phyloP scores from a whole-genome alignment of 768 basidiomycete species.

The Pulveroboletus ravenelii region DNA sequence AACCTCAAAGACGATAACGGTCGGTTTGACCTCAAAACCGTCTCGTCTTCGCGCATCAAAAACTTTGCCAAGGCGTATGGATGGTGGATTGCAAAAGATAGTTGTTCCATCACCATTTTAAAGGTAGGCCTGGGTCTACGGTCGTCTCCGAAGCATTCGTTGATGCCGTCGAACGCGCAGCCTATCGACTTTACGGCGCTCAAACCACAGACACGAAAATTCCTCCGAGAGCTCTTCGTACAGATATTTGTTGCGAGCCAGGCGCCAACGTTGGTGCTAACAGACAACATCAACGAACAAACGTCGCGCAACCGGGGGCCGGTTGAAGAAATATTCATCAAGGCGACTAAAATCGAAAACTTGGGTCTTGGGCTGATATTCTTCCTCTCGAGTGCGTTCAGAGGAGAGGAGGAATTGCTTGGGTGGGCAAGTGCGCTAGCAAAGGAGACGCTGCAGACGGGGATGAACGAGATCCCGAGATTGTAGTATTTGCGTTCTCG shows the following conservation, averaged over 20 bases:
- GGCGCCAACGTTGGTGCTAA: slow-evolving; percentile 59
- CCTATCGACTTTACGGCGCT: slow-evolving; percentile 82
- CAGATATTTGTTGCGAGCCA: slow-evolving; percentile 75
- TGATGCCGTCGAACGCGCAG: slow-evolving; percentile 35
- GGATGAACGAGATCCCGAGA: slow-evolving; percentile 50
- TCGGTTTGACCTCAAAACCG: slow-evolving; percentile 42
- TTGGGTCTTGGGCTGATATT: slow-evolving; percentile 74
- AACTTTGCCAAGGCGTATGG: slow-evolving; percentile 85
- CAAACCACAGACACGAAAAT: slow-evolving; percentile 56
- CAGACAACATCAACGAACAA: slow-evolving; percentile 31
- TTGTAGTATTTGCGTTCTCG: slow-evolving; percentile 5
- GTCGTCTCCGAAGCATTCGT: background rate
- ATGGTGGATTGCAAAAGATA: slow-evolving; percentile 91
- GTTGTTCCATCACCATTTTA: slow-evolving; percentile 65
- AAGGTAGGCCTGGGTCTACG: slow-evolving; percentile 52
- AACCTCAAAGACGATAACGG: slow-evolving; percentile 44
- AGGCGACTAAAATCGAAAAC: slow-evolving; percentile 57
- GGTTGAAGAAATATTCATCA: slow-evolving; percentile 77
- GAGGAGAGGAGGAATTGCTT: slow-evolving; percentile 42
- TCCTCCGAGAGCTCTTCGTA: slow-evolving; percentile 66
- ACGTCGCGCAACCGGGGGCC: slow-evolving; percentile 49
- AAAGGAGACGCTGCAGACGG: slow-evolving; percentile 62
- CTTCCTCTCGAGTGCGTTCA: slow-evolving; percentile 52
- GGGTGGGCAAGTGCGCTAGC: slow-evolving; percentile 67
- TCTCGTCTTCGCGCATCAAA: slow-evolving; percentile 52